Evolutionary conservation across 345 rosid genomes (phyloP), one percentile per base, ranked within the genome.

Genomic region (Microthlaspi erraticum): DNA sequence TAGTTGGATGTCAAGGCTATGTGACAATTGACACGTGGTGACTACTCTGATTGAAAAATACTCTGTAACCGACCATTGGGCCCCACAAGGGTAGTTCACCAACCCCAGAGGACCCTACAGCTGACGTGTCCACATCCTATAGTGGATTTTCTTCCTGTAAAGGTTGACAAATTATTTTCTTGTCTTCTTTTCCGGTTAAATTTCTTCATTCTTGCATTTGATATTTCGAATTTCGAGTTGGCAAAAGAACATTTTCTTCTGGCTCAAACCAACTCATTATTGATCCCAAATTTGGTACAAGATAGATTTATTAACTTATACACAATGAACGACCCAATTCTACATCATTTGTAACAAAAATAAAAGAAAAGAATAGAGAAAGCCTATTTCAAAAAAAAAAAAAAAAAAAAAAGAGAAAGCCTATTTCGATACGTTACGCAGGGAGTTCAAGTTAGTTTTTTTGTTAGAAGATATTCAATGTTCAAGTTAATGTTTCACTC

Each of bases 81-180:
- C 41, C 70, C 64, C 42, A 72, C 58, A 45, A 0, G 12, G 34
- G 46, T 72, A 1, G 65, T 64, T 72, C 71, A 72, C 71, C 77
- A 55, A 72, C 64, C 34, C 51, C 70, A 42, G 42, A 64, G 64
- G 76, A 16, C 64, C 77, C 71, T 36, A 17, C 5, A 44, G 65
- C 17, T 55, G 58, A 72, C 51, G 64, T 45, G 71, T 72, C 64
- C 9, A 37, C 14, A 42, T 43, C 49, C 23, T 2, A 23, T 44
- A 2, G 10, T 19, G 0, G 20, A 36, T 64, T 64, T 55, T 23
- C n/a, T 55, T 45, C 70, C 42, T 44, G 45, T 17, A 5, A 37
- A 55, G 45, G 56, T 32, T 29, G 19, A 37, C 32, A 20, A n/a
- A n/a, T n/a, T n/a, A n/a, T n/a, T n/a, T 55, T 32, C 8, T 58